Percentiles rank a stretch among this genome's conserved stretches.
These are phyloP conservation scores for Funneliformis geosporum DNA, from an alignment of 192 early-diverging fungal species.

Conservation along the genomic window DNA sequence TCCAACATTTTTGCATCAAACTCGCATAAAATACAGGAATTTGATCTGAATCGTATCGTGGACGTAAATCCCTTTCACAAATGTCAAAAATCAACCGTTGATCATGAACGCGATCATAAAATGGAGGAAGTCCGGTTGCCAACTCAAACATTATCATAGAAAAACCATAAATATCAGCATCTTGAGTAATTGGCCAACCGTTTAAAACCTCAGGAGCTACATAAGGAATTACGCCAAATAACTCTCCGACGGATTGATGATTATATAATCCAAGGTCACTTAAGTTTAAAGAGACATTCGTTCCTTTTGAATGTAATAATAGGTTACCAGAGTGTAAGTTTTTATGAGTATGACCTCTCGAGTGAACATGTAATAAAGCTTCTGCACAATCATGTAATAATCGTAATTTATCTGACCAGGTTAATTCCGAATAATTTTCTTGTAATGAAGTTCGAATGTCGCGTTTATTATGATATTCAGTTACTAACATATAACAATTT, in stretches of 20 bases:
- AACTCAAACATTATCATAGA: background rate
- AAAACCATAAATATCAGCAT: constrained; percentile 16
- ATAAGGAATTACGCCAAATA: background rate
- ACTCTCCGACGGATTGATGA: no score
- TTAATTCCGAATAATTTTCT: background rate
- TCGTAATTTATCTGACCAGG: background rate
- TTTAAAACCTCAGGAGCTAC: background rate
- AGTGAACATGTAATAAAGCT: background rate
- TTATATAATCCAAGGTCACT: background rate
- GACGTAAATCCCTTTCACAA: background rate
- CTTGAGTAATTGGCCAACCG: background rate
- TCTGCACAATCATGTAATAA: background rate
- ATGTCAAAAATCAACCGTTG: background rate
- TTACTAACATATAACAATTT: constrained; percentile 10
- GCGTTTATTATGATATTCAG: background rate
- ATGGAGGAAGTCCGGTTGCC: background rate
- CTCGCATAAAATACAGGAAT: background rate
- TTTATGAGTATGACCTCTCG: background rate
- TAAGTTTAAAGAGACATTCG: background rate
- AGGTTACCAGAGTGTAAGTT: background rate
- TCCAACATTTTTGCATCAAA: background rate
- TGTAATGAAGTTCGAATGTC: background rate
- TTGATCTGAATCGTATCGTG: background rate
- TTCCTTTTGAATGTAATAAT: background rate
- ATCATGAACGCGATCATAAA: background rate